phyloP scores from a whole-genome alignment of 192 early-diverging fungal genomes.

The Mortierella claussenii region DNA sequence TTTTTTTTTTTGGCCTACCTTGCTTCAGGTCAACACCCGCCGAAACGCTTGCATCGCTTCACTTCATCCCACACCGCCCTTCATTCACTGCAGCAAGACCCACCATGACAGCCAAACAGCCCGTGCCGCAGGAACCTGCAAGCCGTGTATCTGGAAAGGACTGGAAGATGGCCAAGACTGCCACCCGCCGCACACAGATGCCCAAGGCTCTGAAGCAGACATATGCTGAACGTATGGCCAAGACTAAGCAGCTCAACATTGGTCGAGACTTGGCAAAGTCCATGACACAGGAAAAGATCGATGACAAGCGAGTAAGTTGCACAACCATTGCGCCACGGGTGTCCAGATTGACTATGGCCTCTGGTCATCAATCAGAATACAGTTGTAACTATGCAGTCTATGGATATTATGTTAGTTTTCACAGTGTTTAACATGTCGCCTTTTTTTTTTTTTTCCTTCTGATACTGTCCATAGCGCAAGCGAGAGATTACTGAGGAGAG shows the following conservation, averaged over 20 bases:
- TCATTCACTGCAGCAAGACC: background rate
- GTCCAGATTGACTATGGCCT: no score
- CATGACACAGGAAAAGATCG: constrained; percentile 53
- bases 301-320: constrained; percentile 48
- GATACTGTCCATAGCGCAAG: constrained; percentile 45
- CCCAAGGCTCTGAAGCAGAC: constrained; percentile 47
- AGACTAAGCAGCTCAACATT: constrained; percentile 51
- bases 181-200: constrained; percentile 54
- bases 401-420: no score
- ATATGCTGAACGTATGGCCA: constrained; percentile 44
- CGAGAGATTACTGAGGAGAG: constrained; percentile 53
- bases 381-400: no score
- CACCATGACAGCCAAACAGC: constrained; percentile 47
- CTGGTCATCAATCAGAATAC: no score
- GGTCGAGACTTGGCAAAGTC: constrained; percentile 41
- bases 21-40: background rate
- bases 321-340: no score
- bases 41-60: no score
- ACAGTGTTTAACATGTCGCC: no score
- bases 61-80: no score
- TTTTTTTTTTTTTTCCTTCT: no score
- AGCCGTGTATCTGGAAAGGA: constrained; percentile 76
- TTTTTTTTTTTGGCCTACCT: constrained; percentile 3
- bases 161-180: constrained; percentile 55
- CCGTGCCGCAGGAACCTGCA: constrained; percentile 67